Conservation (phyloP, 179 eudicot species). For the Patellifolia procumbens region DNA sequence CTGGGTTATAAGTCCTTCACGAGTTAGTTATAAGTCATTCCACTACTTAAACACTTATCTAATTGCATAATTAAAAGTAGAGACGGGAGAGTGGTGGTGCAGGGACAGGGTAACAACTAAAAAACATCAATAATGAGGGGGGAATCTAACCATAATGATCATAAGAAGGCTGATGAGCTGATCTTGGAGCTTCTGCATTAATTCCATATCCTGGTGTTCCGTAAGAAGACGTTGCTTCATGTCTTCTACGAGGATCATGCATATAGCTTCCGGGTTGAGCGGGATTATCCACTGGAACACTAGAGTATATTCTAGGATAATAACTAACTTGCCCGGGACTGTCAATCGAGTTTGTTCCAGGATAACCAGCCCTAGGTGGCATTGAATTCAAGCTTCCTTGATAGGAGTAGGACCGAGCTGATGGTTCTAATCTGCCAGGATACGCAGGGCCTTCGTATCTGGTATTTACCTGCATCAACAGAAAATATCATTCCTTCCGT, state of each 20-base stretch:
- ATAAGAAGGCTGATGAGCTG: conserved; percentile 11
- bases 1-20: neutral
- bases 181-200: conserved; percentile 11
- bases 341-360: conserved; percentile 3
- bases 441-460: conserved; percentile 14
- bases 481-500: neutral
- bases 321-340: no score
- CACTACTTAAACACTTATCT: neutral
- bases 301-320: neutral
- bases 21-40: neutral
- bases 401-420: conserved; percentile 1
- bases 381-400: conserved; percentile 19
- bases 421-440: conserved; percentile 26
- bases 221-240: conserved; percentile 7
- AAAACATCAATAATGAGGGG: neutral
- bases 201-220: conserved; percentile 11
- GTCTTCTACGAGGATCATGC: conserved; percentile 14
- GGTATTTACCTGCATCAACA: conserved; percentile 29
- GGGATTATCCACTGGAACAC: no score
- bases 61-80: neutral
- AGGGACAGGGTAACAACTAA: neutral
- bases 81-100: neutral
- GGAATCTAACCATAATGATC: conserved; percentile 23
- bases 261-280: conserved; percentile 3
- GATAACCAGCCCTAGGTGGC: conserved; percentile 17